Evolutionary conservation across 352 stramenopile genomes (phyloP), one percentile per base, ranked within the genome.

Genomic region (Pythium oligandrum): DNA sequence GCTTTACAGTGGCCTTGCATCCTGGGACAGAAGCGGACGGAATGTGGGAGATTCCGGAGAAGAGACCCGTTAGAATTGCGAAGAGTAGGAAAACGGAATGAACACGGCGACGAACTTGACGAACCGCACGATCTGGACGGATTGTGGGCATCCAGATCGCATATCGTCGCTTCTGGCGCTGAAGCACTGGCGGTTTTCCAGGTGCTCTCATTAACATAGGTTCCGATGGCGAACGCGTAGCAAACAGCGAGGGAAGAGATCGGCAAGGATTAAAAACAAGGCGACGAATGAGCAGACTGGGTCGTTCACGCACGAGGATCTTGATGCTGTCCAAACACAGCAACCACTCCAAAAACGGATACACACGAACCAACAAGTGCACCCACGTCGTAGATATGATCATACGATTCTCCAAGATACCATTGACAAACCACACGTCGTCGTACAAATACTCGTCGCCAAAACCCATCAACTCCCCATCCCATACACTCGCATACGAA

Each of bases 371-470:
- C 17, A 35, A n/a, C 12, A 51, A 10, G 45, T 35, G 8, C 17
- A 51, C 38, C 17, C 17, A 34, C 6, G 26, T 38, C 17, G 45
- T 51, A 32, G 17, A 38, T 17, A 51, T 51, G 17, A 51, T 6
- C 26, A 38, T 17, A 7, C 45, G 45, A 8, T 32, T 51, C 45
- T 51, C 45, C 45, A 51, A 38, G 6, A 51, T 32, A 7, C 12
- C 45, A 37, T 61, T 61, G 36, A 61, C 53, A 26, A 66, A 44
- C 59, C 59, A 66, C 4, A 33, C 38, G 31, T 66, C 59, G 17
- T 66, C 53, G 32, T 62, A 62, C 59, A 56, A 61, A 36, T 46
- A 53, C 45, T 34, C 33, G 45, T 51, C 45, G 30, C n/a, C 30
- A 36, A 26, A 51, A 6, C 45, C 45, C 7, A 17, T 9, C 6